These are phyloP conservation scores for Colletotrichum agaves DNA, from an alignment of 2,329 filamentous ascomycete genomes.

Conservation along the genomic window DNA sequence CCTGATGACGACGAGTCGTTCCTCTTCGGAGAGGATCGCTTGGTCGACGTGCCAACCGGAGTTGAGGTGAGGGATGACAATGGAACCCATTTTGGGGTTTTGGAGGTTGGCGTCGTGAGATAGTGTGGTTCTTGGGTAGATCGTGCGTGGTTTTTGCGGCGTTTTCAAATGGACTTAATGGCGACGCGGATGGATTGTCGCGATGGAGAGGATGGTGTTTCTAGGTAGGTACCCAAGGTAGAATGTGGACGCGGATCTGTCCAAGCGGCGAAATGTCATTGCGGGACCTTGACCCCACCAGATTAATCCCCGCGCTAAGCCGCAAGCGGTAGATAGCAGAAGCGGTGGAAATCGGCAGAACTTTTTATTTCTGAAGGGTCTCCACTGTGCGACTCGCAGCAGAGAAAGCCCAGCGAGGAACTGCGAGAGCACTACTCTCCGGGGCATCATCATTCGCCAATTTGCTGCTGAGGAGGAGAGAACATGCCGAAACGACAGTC, in stretches of 20 bases:
- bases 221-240: neutral
- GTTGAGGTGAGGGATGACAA: constrained; percentile 89
- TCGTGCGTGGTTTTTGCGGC: neutral
- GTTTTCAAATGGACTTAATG: neutral
- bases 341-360: constrained; percentile 38
- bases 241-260: neutral
- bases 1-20: constrained; percentile 82
- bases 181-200: neutral
- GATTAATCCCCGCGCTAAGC: constrained; percentile 33
- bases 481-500: constrained; percentile 59
- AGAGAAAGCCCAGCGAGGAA: neutral
- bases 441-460: neutral
- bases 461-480: neutral
- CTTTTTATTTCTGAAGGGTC: constrained; percentile 39
- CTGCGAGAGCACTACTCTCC: too few species aligned
- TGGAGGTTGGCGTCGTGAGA: neutral
- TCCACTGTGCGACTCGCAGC: constrained; percentile 13
- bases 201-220: constrained; percentile 8
- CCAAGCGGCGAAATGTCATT: constrained; percentile 34
- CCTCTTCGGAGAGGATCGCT: constrained; percentile 73
- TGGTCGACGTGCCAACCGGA: constrained; percentile 89
- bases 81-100: constrained; percentile 71
- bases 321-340: neutral
- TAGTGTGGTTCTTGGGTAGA: neutral
- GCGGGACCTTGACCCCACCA: constrained; percentile 19